Percentiles rank a stretch among this genome's conserved stretches.
phyloP scores from a whole-genome alignment of 2,329 filamentous ascomycete genomes.

The Emericellopsis atlantica region DNA sequence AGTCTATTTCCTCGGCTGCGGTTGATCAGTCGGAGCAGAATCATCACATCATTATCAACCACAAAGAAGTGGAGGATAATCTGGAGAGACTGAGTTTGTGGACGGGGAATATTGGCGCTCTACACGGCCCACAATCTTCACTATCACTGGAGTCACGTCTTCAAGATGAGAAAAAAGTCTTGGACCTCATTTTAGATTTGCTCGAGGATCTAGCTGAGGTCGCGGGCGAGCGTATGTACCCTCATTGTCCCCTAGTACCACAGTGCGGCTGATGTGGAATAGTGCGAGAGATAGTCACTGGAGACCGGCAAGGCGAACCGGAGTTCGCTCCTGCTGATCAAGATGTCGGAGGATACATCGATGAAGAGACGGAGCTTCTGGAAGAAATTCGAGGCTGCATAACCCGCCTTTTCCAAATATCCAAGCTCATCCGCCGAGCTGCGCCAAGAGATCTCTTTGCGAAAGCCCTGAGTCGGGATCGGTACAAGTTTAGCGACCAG shows the following conservation, averaged over 20 bases:
- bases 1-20: background rate
- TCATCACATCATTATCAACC: background rate
- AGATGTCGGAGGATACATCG: background rate
- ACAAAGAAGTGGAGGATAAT: background rate
- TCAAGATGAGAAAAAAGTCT: background rate
- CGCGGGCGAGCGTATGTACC: background rate
- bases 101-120: background rate
- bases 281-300: no score
- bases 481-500: background rate
- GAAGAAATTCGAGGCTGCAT: background rate
- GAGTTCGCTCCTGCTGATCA: background rate
- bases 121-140: background rate
- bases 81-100: background rate
- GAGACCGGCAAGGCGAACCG: background rate
- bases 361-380: background rate
- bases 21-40: background rate
- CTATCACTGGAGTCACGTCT: background rate
- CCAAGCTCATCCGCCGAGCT: constrained; percentile 1
- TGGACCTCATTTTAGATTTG: background rate
- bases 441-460: background rate
- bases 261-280: no score
- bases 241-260: background rate
- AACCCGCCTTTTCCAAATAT: constrained; percentile 1
- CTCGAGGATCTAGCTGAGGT: background rate
- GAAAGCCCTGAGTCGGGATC: background rate